Conservation (phyloP, 495 filamentous ascomycete genomes). For the Podospora pseudopauciseta region DNA sequence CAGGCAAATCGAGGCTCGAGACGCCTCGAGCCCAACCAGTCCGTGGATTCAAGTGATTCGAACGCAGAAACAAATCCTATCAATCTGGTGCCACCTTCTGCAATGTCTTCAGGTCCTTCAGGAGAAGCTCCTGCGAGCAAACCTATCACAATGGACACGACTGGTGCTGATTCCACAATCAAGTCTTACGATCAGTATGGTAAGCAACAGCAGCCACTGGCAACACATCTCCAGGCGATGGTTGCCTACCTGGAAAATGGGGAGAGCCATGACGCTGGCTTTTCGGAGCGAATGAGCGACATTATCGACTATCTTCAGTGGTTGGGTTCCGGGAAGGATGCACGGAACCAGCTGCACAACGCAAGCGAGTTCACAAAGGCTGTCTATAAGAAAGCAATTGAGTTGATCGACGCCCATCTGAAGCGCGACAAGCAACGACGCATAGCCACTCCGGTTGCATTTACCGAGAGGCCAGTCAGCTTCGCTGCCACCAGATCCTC, state of each 20-base stretch:
- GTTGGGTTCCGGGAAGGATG: conserved; percentile 21
- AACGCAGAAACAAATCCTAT: no score
- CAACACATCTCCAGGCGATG: conserved; percentile 23
- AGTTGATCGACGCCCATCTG: conserved; percentile 25
- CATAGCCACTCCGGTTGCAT: conserved; percentile 15
- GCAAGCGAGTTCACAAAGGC: conserved; percentile 18
- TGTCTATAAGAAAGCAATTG: conserved; percentile 25
- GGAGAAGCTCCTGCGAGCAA: background rate
- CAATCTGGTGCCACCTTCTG: no score
- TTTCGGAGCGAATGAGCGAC: background rate
- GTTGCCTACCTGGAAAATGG: conserved; percentile 34
- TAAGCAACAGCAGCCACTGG: conserved; percentile 23
- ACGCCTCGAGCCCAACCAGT: no score
- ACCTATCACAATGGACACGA: background rate
- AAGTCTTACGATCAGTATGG: background rate
- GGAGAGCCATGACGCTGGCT: conserved; percentile 4
- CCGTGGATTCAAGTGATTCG: no score
- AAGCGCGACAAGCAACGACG: conserved; percentile 28
- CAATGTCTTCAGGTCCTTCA: no score
- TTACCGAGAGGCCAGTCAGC: conserved; percentile 9
- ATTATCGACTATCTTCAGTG: conserved; percentile 28
- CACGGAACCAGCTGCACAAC: conserved; percentile 15
- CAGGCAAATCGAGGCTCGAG: no score
- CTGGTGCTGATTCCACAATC: background rate
- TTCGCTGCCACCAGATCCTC: conserved; percentile 15